Evolutionary conservation across 306 rosid genomes (phyloP).

Genomic region (Citrullus amarus): DNA sequence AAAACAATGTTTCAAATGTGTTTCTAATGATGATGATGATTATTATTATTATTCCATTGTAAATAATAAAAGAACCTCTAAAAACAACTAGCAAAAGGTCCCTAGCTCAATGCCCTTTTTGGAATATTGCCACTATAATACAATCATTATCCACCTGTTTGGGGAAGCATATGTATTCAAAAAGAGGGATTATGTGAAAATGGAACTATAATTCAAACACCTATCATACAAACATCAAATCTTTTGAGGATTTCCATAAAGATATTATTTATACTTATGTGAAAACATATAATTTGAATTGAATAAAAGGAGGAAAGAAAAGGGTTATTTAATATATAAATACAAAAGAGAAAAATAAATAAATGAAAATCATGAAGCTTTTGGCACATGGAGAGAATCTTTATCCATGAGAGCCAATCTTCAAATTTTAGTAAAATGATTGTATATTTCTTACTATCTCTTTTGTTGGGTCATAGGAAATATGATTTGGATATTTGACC

Average conservation of each 20-base stretch:
- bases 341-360: background rate
- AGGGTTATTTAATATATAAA: background rate
- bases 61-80: too few relatives aligned
- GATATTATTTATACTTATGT: background rate
- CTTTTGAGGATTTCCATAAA: background rate
- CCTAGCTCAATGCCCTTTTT: background rate
- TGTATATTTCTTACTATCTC: background rate
- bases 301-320: background rate
- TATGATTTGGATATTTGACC: background rate
- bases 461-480: background rate
- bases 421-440: slow-evolving; percentile 1
- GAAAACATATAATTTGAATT: background rate
- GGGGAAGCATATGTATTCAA: background rate
- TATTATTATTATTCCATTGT: too few relatives aligned
- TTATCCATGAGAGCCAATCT: background rate
- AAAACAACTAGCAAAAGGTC: background rate
- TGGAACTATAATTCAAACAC: background rate
- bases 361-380: background rate
- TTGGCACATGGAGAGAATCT: slow-evolving; percentile 8
- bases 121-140: background rate
- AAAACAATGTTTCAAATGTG: too few relatives aligned
- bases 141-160: background rate
- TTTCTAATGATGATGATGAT: too few relatives aligned
- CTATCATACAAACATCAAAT: background rate
- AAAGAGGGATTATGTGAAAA: background rate